A percentile compares a stretch with the other conserved stretches of the same genome.
Evolutionary conservation across 2,329 filamentous ascomycete species (phyloP).

Genomic region (Aspergillus sojae): DNA sequence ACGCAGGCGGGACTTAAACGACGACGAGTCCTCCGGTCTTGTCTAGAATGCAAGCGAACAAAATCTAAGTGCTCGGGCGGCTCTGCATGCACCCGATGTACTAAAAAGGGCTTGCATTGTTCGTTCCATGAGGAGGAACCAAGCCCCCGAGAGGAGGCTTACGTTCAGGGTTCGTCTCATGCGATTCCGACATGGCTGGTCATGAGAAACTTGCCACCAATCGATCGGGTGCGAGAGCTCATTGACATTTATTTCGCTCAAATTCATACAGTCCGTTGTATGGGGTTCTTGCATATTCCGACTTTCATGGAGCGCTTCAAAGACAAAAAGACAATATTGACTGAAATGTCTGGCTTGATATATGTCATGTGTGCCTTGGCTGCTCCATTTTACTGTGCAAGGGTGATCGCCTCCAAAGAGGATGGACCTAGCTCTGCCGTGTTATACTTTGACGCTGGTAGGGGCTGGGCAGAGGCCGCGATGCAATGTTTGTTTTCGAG

Average conservation of each 20-base stretch:
- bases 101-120: not conserved
- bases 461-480: slow-evolving; percentile 1
- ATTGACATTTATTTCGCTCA: slow-evolving; percentile 6
- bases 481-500: not conserved
- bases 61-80: slow-evolving; percentile 8
- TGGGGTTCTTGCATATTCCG: slow-evolving; percentile 9
- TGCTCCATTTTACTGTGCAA: not conserved
- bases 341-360: not conserved
- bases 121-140: not conserved
- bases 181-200: not conserved
- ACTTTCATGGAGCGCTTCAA: slow-evolving; percentile 2
- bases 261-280: slow-evolving; percentile 4
- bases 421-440: not conserved
- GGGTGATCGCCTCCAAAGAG: not conserved
- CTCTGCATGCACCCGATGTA: not conserved
- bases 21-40: slow-evolving; percentile 6
- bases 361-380: not conserved
- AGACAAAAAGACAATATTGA: not conserved
- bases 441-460: not conserved
- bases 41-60: slow-evolving; percentile 5
- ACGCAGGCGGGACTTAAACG: slow-evolving; percentile 5
- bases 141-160: not conserved
- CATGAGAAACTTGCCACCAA: not conserved
- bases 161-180: not conserved
- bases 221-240: slow-evolving; percentile 4